A percentile compares a stretch with the other conserved stretches of the same genome.
phyloP scores from a whole-genome alignment of 2,329 filamentous ascomycete genomes.

The Calonectria hongkongensis region DNA sequence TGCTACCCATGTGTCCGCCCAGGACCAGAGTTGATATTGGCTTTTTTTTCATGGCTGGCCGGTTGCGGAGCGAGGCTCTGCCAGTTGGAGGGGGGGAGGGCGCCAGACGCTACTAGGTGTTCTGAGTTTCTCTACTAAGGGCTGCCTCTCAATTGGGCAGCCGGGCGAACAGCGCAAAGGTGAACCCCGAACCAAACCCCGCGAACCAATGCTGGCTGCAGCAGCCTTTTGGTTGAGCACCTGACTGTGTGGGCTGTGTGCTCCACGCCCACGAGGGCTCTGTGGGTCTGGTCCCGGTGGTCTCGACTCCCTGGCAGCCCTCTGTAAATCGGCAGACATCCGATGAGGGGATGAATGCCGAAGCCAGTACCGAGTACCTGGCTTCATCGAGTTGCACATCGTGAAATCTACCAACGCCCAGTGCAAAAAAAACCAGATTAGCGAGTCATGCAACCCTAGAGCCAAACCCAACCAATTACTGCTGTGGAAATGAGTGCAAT shows the following conservation, averaged over 20 bases:
- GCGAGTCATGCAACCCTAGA: slow-evolving; percentile 32
- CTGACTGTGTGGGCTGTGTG: slow-evolving; percentile 24
- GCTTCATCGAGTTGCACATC: not conserved
- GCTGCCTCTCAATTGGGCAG: slow-evolving; percentile 33
- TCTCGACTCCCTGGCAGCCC: slow-evolving; percentile 22
- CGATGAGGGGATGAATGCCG: slow-evolving; percentile 26
- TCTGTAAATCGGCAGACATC: slow-evolving; percentile 2
- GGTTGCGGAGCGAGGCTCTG: slow-evolving; percentile 36
- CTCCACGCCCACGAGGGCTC: slow-evolving; percentile 37
- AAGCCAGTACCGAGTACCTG: slow-evolving; percentile 12
- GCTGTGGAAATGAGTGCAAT: slow-evolving; percentile 3
- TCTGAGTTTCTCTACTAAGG: not conserved
- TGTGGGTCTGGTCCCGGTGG: slow-evolving; percentile 27
- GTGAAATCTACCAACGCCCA: not conserved
- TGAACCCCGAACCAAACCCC: slow-evolving; percentile 29
- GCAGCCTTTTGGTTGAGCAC: slow-evolving; percentile 20
- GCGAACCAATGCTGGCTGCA: slow-evolving; percentile 32
- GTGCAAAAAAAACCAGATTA: not conserved
- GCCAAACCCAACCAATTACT: slow-evolving; percentile 22
- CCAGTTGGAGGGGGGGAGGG: not conserved
- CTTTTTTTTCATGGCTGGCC: slow-evolving; percentile 23
- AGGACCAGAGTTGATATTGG: slow-evolving; percentile 10
- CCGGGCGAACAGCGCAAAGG: slow-evolving; percentile 13
- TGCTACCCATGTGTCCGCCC: slow-evolving; percentile 7
- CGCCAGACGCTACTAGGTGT: slow-evolving; percentile 1